phyloP scores from a whole-genome alignment of 2,329 filamentous ascomycete species.

The Knufia petricola region DNA sequence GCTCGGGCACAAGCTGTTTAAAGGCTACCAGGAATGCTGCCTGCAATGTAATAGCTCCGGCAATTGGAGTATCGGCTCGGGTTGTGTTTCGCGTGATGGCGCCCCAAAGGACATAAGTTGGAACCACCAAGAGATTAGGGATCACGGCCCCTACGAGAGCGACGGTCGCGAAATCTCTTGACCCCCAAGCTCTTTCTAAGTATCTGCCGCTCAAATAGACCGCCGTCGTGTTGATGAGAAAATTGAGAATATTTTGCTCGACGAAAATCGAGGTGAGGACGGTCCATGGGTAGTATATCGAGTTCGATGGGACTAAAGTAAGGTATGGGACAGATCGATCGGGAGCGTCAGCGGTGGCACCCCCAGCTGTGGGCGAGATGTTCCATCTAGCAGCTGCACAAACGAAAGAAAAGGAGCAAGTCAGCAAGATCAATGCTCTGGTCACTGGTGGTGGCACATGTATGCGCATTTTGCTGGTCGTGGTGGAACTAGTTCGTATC shows the following conservation, averaged over 20 bases:
- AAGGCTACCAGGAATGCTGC: slow-evolving; percentile 92
- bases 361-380: slow-evolving; percentile 43
- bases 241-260: slow-evolving; percentile 84
- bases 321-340: slow-evolving; percentile 71
- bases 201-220: slow-evolving; percentile 90
- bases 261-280: slow-evolving; percentile 77
- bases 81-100: slow-evolving; percentile 44
- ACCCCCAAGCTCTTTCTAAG: slow-evolving; percentile 91
- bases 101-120: slow-evolving; percentile 64
- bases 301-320: slow-evolving; percentile 72
- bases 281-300: slow-evolving; percentile 87
- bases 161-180: slow-evolving; percentile 84
- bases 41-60: slow-evolving; percentile 80
- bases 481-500: background rate
- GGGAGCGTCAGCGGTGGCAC: slow-evolving; percentile 29
- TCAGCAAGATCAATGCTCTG: slow-evolving; percentile 63
- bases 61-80: slow-evolving; percentile 60
- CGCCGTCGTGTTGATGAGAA: slow-evolving; percentile 65
- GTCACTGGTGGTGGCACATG: slow-evolving; percentile 92
- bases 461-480: slow-evolving; percentile 46
- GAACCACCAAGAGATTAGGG: slow-evolving; percentile 68
- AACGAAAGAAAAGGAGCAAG: slow-evolving; percentile 69
- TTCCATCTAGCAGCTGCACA: slow-evolving; percentile 53
- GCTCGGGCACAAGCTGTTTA: slow-evolving; percentile 93
- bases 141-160: slow-evolving; percentile 65